Percentiles rank a stretch among this genome's conserved stretches.
phyloP scores from a whole-genome alignment of 2,329 filamentous ascomycete genomes.

The Talaromyces sp. region DNA sequence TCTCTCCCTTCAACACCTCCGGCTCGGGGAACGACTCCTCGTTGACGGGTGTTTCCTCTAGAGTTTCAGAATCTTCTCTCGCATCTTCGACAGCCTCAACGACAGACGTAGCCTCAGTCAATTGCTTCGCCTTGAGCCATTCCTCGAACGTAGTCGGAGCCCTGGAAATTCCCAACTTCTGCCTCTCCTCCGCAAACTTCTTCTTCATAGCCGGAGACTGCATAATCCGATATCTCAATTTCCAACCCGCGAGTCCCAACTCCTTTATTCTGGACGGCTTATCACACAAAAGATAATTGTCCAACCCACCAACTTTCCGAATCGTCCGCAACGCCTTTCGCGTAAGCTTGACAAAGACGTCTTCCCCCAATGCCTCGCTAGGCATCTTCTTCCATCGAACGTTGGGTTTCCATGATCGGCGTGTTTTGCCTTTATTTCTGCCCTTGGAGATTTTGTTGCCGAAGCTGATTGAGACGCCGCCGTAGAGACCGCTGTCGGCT shows the following conservation, averaged over 20 bases:
- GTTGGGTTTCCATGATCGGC: conserved; percentile 51
- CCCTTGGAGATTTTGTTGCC: conserved; percentile 53
- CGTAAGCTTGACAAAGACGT: conserved; percentile 48
- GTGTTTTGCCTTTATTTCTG: conserved; percentile 50
- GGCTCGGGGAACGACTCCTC: not conserved
- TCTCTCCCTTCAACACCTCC: conserved; percentile 1
- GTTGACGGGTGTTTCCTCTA: not conserved
- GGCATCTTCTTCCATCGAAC: conserved; percentile 49
- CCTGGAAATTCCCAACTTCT: conserved; percentile 62
- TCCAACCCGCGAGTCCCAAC: conserved; percentile 86
- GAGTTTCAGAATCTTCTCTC: not conserved
- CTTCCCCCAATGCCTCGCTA: conserved; percentile 44
- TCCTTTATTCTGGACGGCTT: conserved; percentile 78
- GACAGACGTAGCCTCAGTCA: conserved; percentile 29
- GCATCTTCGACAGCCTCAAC: conserved; percentile 1
- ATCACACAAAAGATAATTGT: conserved; percentile 83
- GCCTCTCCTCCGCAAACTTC: conserved; percentile 65
- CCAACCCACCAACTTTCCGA: conserved; percentile 81
- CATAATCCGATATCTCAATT: conserved; percentile 84
- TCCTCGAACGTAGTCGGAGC: conserved; percentile 42
- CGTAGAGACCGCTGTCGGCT: conserved; percentile 50
- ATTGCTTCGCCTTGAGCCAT: conserved; percentile 46
- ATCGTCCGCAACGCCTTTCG: conserved; percentile 56
- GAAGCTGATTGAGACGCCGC: conserved; percentile 46
- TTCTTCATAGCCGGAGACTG: conserved; percentile 68